These are phyloP conservation scores for Hypericum androsaemum DNA, from an alignment of 345 rosid species.

Conservation along the genomic window DNA sequence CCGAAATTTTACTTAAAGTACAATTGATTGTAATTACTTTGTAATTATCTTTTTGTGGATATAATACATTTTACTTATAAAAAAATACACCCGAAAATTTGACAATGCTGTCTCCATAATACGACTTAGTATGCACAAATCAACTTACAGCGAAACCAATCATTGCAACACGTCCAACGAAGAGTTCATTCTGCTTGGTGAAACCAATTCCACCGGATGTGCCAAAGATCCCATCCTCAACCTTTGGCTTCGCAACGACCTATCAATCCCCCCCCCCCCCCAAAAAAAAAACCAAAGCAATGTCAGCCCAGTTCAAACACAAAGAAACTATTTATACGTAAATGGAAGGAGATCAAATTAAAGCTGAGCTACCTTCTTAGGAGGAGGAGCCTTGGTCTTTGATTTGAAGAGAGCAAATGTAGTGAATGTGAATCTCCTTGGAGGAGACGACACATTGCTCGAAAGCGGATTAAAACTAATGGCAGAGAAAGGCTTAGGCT, in stretches of 20 bases:
- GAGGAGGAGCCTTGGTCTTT: constrained; percentile 67
- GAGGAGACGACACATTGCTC: constrained; percentile 11
- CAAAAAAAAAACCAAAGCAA: neutral
- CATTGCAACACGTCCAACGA: constrained; percentile 99
- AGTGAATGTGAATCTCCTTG: constrained; percentile 20
- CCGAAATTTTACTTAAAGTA: too few species aligned
- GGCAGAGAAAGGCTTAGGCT: constrained; percentile 31
- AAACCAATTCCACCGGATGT: constrained; percentile 97
- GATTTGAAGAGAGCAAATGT: constrained; percentile 72
- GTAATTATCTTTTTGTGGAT: too few species aligned
- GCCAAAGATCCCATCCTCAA: constrained; percentile 87
- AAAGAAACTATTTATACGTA: neutral
- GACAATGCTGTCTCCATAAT: neutral
- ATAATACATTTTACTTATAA: too few species aligned
- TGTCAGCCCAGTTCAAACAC: neutral
- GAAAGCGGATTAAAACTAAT: constrained; percentile 29
- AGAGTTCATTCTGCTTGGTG: constrained; percentile 87
- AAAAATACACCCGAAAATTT: too few species aligned
- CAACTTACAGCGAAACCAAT: constrained; percentile 85
- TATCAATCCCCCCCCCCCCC: neutral
- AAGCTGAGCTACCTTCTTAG: constrained; percentile 41
- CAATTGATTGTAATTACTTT: too few species aligned
- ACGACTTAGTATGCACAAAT: neutral
- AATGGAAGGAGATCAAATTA: neutral
- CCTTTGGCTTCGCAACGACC: constrained; percentile 35